Evolutionary conservation across 352 stramenopile species (phyloP), one percentile per base, ranked within the genome.

Genomic region (Blastocystis sp.): DNA sequence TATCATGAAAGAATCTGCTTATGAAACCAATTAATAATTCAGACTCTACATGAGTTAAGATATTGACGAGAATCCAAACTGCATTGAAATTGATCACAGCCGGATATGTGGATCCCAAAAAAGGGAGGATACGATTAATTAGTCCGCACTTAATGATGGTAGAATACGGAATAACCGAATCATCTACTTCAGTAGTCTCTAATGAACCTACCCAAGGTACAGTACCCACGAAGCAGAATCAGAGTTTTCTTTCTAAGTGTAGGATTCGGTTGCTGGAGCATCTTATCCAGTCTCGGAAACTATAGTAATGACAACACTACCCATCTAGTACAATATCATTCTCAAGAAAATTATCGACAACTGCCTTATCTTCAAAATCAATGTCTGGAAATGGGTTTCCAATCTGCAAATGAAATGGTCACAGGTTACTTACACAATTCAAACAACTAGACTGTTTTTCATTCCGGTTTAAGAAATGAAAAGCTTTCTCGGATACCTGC

Each of bases 81-180:
- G 66, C 66, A 58, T 78, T 78, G 66, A 78, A 78, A 29, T 78
- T 39, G 42, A 78, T 43, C 16, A 27, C 7, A 12, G 5, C 11
- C 24, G 66, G 14, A 58, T 78, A 78, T 9, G 37, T 14, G 7
- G 32, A n/a, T 61, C 58, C 66, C 16, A 78, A n/a, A 59, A 78
- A 78, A 21, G 43, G 66, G 57, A 59, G 35, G 51, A 75, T 29
- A 24, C 9, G 21, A 24, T 32, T 29, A 24, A 75, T 7, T 2
- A 78, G 42, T 9, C 43, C 42, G 16, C 21, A 35, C 35, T 27
- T 29, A 19, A 59, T 5, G 6, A 78, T 24, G 12, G 3, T n/a
- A n/a, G 54, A 27, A 21, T 58, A 78, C 1, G 66, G 66, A 78
- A 14, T 39, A 7, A 32, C 5, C 6, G 14, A 24, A 12, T 78